Evolutionary conservation across 2,329 filamentous ascomycete genomes (phyloP).

Genomic region (Sporothrix euskadiensis): DNA sequence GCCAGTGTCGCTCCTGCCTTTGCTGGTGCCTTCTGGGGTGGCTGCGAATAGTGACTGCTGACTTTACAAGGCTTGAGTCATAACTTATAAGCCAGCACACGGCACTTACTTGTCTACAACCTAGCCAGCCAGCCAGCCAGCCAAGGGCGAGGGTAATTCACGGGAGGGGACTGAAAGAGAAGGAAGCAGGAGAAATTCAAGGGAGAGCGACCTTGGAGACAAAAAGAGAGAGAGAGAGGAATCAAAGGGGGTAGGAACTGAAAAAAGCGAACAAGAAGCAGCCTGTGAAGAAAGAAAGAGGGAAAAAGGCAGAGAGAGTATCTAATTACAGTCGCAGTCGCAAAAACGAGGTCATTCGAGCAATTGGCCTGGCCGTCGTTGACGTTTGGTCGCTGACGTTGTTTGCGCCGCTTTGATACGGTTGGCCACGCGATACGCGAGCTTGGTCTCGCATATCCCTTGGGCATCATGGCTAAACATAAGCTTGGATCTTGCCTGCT

Average conservation of each 20-base stretch:
- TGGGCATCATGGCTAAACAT: too few species aligned
- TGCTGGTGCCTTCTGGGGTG: not conserved
- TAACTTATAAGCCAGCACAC: not conserved
- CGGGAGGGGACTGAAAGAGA: not conserved
- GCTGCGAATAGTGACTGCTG: not conserved
- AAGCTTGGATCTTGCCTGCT: too few species aligned
- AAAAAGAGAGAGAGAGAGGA: not conserved
- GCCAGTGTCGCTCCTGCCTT: not conserved
- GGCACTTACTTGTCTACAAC: not conserved
- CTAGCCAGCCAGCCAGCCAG: not conserved
- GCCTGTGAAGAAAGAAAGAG: not conserved
- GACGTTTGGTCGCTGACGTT: constrained; percentile 8
- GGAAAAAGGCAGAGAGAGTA: not conserved
- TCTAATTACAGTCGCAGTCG: not conserved
- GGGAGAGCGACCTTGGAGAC: not conserved
- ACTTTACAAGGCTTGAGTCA: not conserved
- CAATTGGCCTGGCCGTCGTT: not conserved
- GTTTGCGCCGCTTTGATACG: not conserved
- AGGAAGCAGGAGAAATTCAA: not conserved
- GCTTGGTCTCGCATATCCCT: too few species aligned
- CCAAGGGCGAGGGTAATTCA: not conserved
- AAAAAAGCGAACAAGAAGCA: not conserved
- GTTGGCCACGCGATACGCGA: not conserved
- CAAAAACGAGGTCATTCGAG: not conserved
- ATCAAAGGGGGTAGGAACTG: not conserved